Evolutionary conservation across 2,329 filamentous ascomycete genomes (phyloP).

Genomic region (Fusarium globosum): DNA sequence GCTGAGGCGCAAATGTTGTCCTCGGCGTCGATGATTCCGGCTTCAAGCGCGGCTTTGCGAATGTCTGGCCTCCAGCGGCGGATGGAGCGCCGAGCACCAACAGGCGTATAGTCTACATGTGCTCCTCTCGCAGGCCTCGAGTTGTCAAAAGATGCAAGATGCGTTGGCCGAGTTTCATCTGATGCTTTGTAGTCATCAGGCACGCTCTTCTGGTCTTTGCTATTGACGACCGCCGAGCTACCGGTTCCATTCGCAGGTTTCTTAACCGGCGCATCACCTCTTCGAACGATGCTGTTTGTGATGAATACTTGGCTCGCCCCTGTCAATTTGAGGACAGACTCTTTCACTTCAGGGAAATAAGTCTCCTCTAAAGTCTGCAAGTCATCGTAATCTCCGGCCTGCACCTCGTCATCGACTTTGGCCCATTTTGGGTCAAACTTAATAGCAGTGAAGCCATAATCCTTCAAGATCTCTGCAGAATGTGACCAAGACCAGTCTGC

Average conservation of each 20-base stretch:
- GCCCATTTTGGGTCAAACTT: neutral
- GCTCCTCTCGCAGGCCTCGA: neutral
- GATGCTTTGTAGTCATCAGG: neutral
- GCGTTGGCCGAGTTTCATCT: neutral
- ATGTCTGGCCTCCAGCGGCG: neutral
- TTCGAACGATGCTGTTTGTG: neutral
- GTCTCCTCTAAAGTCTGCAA: neutral
- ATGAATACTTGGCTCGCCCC: neutral
- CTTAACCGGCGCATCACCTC: neutral
- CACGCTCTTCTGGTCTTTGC: neutral
- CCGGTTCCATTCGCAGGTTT: neutral
- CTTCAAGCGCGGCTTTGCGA: neutral
- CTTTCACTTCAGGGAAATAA: neutral
- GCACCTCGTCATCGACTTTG: neutral
- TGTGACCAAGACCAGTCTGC: neutral
- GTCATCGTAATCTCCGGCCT: neutral
- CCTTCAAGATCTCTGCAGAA: neutral
- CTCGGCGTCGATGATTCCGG: neutral
- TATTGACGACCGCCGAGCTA: neutral
- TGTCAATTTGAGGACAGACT: neutral
- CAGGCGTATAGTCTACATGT: neutral
- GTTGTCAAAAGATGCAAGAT: neutral
- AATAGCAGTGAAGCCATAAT: neutral
- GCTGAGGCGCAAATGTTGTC: neutral
- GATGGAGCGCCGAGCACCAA: neutral